A percentile compares a stretch with the other conserved stretches of the same genome.
Conservation (phyloP, 805 yeast species). For the Suhomyces vadensis region DNA sequence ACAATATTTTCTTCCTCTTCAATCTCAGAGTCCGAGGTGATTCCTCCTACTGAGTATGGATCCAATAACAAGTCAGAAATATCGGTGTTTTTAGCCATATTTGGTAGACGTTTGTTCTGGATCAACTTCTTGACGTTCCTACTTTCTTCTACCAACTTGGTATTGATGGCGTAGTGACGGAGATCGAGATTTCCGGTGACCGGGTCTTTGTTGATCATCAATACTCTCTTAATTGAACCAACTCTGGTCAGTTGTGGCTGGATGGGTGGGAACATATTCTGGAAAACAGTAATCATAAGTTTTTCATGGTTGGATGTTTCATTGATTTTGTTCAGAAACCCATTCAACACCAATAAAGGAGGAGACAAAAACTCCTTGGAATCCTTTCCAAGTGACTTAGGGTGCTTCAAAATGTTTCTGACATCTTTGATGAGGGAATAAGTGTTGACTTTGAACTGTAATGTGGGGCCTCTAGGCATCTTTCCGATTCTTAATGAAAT, state of each 20-base stretch:
- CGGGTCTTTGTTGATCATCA: constrained; percentile 73
- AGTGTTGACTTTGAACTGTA: constrained; percentile 73
- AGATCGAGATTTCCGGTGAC: constrained; percentile 75
- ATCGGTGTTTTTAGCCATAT: constrained; percentile 64
- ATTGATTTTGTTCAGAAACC: constrained; percentile 67
- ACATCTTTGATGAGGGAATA: constrained; percentile 86
- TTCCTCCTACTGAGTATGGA: constrained; percentile 75
- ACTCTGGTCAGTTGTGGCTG: constrained; percentile 82
- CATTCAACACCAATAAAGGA: constrained; percentile 89
- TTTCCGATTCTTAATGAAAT: constrained; percentile 81
- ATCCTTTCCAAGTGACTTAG: constrained; percentile 73
- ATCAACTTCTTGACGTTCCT: constrained; percentile 71
- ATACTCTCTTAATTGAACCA: constrained; percentile 74
- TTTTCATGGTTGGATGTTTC: constrained; percentile 73
- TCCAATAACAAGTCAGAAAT: constrained; percentile 83
- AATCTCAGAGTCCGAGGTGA: constrained; percentile 89
- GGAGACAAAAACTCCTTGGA: constrained; percentile 68
- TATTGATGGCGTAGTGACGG: constrained; percentile 87
- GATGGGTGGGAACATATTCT: constrained; percentile 93
- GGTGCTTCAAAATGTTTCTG: constrained; percentile 63
- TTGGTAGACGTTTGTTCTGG: constrained; percentile 67
- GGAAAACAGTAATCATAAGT: constrained; percentile 83
- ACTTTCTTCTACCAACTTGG: constrained; percentile 79
- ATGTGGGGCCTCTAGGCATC: constrained; percentile 93
- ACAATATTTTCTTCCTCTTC: constrained; percentile 82